Percentiles rank a stretch among this genome's conserved stretches.
These are phyloP conservation scores for Yarrowia yakushimensis DNA, from an alignment of 805 yeast genomes.

Conservation along the genomic window DNA sequence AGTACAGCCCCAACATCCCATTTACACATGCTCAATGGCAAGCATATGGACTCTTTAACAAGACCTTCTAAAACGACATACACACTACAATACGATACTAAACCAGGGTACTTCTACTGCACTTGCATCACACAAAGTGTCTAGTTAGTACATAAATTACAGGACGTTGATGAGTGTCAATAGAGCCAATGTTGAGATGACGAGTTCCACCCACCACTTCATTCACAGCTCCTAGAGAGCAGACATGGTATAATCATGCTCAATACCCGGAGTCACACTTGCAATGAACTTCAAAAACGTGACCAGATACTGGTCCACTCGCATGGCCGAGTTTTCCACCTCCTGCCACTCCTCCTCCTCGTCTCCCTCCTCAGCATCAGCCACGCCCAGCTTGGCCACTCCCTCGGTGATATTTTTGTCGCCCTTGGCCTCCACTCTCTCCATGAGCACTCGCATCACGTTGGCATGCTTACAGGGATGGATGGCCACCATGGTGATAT, in stretches of 20 bases:
- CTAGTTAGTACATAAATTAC: conserved; percentile 18
- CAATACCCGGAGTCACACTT: conserved; percentile 96
- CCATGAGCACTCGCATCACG: conserved; percentile 87
- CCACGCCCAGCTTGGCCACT: conserved; percentile 47
- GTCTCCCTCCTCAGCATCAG: conserved; percentile 32
- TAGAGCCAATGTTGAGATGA: too few relatives aligned
- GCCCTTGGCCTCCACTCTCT: conserved; percentile 53
- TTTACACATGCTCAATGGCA: background rate
- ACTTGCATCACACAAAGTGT: background rate
- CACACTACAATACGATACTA: too few relatives aligned
- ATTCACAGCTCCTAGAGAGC: conserved; percentile 44
- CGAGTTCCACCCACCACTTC: too few relatives aligned
- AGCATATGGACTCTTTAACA: background rate
- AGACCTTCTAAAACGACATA: too few relatives aligned
- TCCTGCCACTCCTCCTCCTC: conserved; percentile 56
- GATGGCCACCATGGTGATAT: conserved; percentile 75
- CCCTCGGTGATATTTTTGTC: conserved; percentile 34
- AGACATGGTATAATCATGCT: conserved; percentile 98
- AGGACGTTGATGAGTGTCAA: background rate
- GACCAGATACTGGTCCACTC: conserved; percentile 88
- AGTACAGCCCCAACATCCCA: too few relatives aligned
- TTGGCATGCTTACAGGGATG: conserved; percentile 96
- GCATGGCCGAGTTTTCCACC: conserved; percentile 45
- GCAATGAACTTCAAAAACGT: conserved; percentile 91
- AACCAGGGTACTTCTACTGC: too few relatives aligned